These are phyloP conservation scores for Saccharomyces cerevisiae DNA, from an alignment of 805 yeast species.

Conservation along the genomic window DNA sequence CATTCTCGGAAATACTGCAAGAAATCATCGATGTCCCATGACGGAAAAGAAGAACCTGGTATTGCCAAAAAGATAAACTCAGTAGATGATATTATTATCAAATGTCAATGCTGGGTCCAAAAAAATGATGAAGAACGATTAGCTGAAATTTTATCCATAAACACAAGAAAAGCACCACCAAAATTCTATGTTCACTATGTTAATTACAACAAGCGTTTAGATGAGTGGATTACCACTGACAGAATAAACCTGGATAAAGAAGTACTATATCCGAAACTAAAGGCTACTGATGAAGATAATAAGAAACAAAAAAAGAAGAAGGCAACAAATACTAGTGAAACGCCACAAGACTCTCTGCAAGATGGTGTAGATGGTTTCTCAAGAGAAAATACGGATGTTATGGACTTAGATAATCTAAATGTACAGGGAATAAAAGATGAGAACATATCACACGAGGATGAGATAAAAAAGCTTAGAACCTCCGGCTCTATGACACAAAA, in stretches of 20 bases:
- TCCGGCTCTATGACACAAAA: conserved; percentile 97
- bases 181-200: conserved; percentile 90
- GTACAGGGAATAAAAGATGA: conserved; percentile 74
- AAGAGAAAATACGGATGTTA: conserved; percentile 41
- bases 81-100: conserved; percentile 51
- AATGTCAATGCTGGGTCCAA: conserved; percentile 72
- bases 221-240: conserved; percentile 80
- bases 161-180: conserved; percentile 63
- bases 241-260: conserved; percentile 67
- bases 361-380: conserved; percentile 7
- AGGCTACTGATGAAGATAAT: conserved; percentile 35
- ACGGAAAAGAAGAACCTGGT: conserved; percentile 21
- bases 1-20: neutral
- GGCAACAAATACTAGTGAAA: conserved; percentile 8
- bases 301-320: conserved; percentile 32
- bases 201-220: conserved; percentile 91
- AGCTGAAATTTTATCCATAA: conserved; percentile 80
- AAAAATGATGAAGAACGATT: conserved; percentile 74
- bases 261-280: conserved; percentile 61
- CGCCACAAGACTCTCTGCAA: conserved; percentile 22
- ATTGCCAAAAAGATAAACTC: conserved; percentile 23
- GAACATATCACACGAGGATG: conserved; percentile 79
- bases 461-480: conserved; percentile 82
- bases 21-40: conserved; percentile 11
- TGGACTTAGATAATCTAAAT: conserved; percentile 77